Evolutionary conservation across 2,329 filamentous ascomycete species (phyloP).

Genomic region (Ophiostoma montium): DNA sequence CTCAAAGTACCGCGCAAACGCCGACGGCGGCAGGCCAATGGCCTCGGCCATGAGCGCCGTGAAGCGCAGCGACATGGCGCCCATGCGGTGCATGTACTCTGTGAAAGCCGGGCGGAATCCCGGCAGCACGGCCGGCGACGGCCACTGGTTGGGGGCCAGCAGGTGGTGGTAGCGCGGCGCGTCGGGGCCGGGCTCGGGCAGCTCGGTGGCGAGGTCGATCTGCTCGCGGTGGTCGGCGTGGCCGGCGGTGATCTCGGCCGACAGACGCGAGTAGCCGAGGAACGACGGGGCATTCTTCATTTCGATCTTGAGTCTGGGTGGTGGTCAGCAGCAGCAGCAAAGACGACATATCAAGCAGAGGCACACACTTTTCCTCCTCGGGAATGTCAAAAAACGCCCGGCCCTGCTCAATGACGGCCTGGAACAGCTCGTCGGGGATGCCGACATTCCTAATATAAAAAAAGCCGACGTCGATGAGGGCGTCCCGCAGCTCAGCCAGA

Average conservation of each 20-base stretch:
- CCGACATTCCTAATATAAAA: constrained; percentile 72
- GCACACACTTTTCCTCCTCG: constrained; percentile 51
- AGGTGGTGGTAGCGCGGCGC: constrained; percentile 64
- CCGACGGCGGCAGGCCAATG: constrained; percentile 52
- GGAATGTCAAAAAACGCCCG: constrained; percentile 66
- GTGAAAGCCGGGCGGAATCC: constrained; percentile 54
- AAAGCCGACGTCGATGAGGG: constrained; percentile 77
- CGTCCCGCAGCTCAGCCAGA: constrained; percentile 54
- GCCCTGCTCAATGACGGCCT: constrained; percentile 52
- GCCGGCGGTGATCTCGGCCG: constrained; percentile 58
- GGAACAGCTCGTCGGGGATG: constrained; percentile 50
- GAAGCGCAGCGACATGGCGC: constrained; percentile 55
- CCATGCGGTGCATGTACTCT: constrained; percentile 67
- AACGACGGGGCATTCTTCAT: constrained; percentile 64
- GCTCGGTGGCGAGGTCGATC: constrained; percentile 72
- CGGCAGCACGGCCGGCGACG: constrained; percentile 46
- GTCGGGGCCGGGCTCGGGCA: constrained; percentile 45
- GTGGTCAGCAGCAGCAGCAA: background rate
- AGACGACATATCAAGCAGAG: background rate
- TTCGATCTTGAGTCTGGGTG: constrained; percentile 46
- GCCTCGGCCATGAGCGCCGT: constrained; percentile 72
- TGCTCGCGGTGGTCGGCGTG: constrained; percentile 71
- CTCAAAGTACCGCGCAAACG: constrained; percentile 72
- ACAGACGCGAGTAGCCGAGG: constrained; percentile 52
- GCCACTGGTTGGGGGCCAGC: constrained; percentile 70